These are phyloP conservation scores for Neocatenulostroma microsporum DNA, from an alignment of 2,329 filamentous ascomycete genomes.

Conservation along the genomic window DNA sequence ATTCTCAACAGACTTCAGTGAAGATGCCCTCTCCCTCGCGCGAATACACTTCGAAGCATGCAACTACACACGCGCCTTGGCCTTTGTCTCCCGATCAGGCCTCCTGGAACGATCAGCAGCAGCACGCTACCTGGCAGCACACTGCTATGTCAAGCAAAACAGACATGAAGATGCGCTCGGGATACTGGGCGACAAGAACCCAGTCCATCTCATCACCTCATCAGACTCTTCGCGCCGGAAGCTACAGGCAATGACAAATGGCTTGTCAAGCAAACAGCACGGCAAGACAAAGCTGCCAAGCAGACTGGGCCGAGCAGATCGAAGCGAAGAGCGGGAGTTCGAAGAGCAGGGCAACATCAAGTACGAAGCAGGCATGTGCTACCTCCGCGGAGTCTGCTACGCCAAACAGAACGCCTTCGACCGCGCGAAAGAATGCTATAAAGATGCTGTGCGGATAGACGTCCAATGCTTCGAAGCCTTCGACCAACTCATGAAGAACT, in stretches of 20 bases:
- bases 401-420: constrained; percentile 97
- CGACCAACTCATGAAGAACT: constrained; percentile 95
- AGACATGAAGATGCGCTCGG: constrained; percentile 81
- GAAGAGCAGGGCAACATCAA: constrained; percentile 69
- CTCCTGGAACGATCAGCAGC: constrained; percentile 73
- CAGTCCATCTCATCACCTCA: constrained; percentile 73
- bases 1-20: constrained; percentile 77
- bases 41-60: constrained; percentile 94
- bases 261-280: constrained; percentile 38
- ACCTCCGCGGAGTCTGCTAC: constrained; percentile 84
- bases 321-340: constrained; percentile 54
- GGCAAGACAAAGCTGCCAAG: constrained; percentile 28
- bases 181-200: constrained; percentile 85
- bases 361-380: constrained; percentile 97
- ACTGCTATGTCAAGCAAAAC: constrained; percentile 88
- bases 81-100: constrained; percentile 76
- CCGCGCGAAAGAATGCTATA: constrained; percentile 95
- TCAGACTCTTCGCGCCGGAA: constrained; percentile 61
- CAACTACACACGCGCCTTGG: constrained; percentile 86
- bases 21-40: constrained; percentile 95
- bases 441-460: constrained; percentile 91
- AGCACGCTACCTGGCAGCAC: constrained; percentile 84
- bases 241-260: constrained; percentile 55
- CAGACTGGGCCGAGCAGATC: constrained; percentile 47
- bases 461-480: constrained; percentile 98